These are phyloP conservation scores for Chaetomiaceae sp. DNA, from an alignment of 2,329 filamentous ascomycete genomes.

Conservation along the genomic window DNA sequence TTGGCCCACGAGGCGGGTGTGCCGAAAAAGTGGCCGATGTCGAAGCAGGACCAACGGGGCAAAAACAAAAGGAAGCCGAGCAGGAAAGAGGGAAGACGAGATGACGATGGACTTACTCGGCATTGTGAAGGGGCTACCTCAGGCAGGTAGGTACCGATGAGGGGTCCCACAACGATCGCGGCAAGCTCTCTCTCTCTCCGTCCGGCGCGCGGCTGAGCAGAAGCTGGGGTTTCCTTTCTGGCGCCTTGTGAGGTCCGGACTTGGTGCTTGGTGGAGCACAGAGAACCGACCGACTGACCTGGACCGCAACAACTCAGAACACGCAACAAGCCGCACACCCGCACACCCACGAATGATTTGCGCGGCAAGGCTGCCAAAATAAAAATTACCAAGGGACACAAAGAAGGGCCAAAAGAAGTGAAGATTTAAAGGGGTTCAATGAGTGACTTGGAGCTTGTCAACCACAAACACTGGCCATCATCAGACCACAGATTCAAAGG, in stretches of 20 bases:
- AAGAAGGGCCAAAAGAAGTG: constrained; percentile 13
- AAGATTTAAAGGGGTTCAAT: constrained; percentile 15
- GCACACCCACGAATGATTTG: background rate
- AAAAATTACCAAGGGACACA: constrained; percentile 1
- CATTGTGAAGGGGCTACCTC: constrained; percentile 21
- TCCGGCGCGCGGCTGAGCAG: constrained; percentile 8
- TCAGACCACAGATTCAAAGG: constrained; percentile 20
- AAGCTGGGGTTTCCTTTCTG: constrained; percentile 18
- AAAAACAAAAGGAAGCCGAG: constrained; percentile 4
- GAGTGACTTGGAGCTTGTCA: constrained; percentile 29
- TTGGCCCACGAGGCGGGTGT: background rate
- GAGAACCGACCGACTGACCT: constrained; percentile 1
- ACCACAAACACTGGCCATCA: constrained; percentile 27
- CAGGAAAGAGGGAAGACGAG: background rate
- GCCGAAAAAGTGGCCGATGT: constrained; percentile 1
- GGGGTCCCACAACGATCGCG: constrained; percentile 21
- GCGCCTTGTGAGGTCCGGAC: constrained; percentile 5
- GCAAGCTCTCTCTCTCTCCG: constrained; percentile 11
- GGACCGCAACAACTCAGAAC: background rate
- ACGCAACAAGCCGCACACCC: background rate
- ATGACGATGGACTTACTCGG: constrained; percentile 23
- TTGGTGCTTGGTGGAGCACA: constrained; percentile 13
- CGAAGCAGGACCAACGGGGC: constrained; percentile 5
- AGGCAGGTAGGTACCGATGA: too few relatives aligned
- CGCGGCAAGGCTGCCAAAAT: background rate